Percentiles rank a stretch among this genome's conserved stretches.
Evolutionary conservation across 768 basidiomycete species (phyloP).

Genomic region (Cubamyces lactineus): DNA sequence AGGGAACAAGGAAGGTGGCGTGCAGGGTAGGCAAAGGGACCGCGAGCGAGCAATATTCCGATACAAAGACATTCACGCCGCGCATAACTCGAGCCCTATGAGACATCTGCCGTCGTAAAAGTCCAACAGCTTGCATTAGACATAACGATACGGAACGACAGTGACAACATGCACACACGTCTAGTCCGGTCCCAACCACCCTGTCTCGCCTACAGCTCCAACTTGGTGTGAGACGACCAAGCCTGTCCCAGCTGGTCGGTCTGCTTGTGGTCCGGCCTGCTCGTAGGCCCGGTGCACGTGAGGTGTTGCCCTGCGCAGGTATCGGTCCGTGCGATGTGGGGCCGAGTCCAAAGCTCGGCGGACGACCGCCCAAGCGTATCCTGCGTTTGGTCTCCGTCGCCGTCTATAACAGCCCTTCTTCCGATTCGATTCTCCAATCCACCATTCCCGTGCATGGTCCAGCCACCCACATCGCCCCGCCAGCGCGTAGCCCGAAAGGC

Average conservation of each 20-base stretch:
- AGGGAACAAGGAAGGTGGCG: not conserved
- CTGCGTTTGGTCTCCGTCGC: slow-evolving; percentile 2
- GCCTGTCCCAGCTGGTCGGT: not conserved
- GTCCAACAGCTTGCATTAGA: slow-evolving; percentile 23
- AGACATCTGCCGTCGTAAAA: not conserved
- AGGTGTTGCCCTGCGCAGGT: slow-evolving; percentile 9
- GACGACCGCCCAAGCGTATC: slow-evolving; percentile 1
- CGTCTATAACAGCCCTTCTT: slow-evolving; percentile 4
- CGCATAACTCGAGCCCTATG: not conserved
- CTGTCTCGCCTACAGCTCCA: not conserved
- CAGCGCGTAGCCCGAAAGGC: not conserved
- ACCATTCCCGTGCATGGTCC: slow-evolving; percentile 24
- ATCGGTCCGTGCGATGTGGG: slow-evolving; percentile 1
- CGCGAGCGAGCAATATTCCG: not conserved
- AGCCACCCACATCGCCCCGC: slow-evolving; percentile 23
- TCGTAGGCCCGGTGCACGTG: not conserved
- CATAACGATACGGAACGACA: slow-evolving; percentile 17
- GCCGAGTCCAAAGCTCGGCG: slow-evolving; percentile 15
- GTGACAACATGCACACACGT: slow-evolving; percentile 20
- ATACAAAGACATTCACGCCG: not conserved
- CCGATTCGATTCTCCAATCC: not conserved
- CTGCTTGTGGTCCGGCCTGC: not conserved
- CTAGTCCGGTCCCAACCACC: slow-evolving; percentile 9
- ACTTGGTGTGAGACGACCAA: not conserved
- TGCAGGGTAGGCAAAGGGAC: not conserved